Evolutionary conservation across 495 filamentous ascomycete species (phyloP), one percentile per base, ranked within the genome.

Genomic region (Endocarpon pusillum): DNA sequence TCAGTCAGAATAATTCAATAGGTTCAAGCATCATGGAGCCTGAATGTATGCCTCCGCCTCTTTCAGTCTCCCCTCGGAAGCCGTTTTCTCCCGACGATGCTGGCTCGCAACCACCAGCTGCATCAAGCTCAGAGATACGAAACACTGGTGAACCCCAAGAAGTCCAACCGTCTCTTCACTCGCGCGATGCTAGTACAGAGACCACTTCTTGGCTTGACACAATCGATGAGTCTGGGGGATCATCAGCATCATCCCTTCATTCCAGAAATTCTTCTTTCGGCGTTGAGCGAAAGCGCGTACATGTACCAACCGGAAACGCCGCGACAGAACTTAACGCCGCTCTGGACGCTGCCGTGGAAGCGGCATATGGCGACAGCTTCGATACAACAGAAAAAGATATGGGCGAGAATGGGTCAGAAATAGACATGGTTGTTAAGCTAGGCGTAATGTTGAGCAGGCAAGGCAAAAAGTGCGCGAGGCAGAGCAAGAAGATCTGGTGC

Each of bases 251-350:
- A 2, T 92, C 82, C n/a, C 64, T 81, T 1, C 79, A 84, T 50
- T 91, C 86, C 0, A 61, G 79, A 34, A 70, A 74, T 4, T 86
- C 80, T 2, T 78, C 73, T 2, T 49, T 77, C 26, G 71, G 71
- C 33, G 51, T 85, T 15, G 67, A 71, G 33, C 65, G 75, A 36
- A 78, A 76, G 42, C 69, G 62, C 39, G 70, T 82, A 28, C 67
- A 73, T 18, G 65, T 61, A 15, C 49, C 73, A 3, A 91, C 78
- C 45, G 73, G 74, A 16, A 73, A 70, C 18, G 92, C 84, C 0
- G 83, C 92, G 45, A 81, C 87, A 14, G 87, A 92, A 45, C 94
- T 94, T 48, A 83, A 93, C 56, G 83, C 86, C 21, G 91, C 91
- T 19, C 59, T 96, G 21, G 89, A 97, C 60, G 89, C 84, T 2